A percentile compares a stretch with the other conserved stretches of the same genome.
These are phyloP conservation scores for Afroboletus lepidellus DNA, from an alignment of 1,284 basidiomycete species.

Conservation along the genomic window DNA sequence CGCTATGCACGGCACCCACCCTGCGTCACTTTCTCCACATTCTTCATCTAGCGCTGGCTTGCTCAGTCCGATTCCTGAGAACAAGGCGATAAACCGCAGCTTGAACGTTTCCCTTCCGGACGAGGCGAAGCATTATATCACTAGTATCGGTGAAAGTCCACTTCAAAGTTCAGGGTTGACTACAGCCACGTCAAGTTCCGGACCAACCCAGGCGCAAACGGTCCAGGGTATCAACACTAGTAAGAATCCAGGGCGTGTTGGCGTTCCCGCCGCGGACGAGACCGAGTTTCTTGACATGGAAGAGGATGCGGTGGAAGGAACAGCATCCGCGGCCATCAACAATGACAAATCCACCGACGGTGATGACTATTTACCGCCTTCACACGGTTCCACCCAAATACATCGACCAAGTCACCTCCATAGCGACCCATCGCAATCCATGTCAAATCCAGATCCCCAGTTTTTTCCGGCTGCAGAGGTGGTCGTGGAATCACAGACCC, in stretches of 20 bases:
- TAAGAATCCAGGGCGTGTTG: conserved; percentile 3
- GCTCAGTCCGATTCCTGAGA: conserved; percentile 31
- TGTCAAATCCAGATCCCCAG: conserved; percentile 8
- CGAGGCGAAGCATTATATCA: conserved; percentile 69
- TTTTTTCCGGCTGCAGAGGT: conserved; percentile 7
- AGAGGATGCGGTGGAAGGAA: conserved; percentile 36
- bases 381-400: conserved; percentile 24
- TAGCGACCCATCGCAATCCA: conserved; percentile 8
- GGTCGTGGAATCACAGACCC: conserved; percentile 15
- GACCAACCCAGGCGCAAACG: background rate
- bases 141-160: conserved; percentile 63
- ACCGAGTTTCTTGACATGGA: conserved; percentile 59
- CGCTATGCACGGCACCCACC: conserved; percentile 7
- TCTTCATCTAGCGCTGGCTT: conserved; percentile 27
- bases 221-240: background rate
- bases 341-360: conserved; percentile 31
- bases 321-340: conserved; percentile 17
- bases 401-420: conserved; percentile 14
- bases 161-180: conserved; percentile 44
- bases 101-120: conserved; percentile 70
- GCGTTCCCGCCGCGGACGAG: conserved; percentile 16
- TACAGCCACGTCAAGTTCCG: background rate
- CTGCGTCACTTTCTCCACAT: conserved; percentile 21
- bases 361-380: conserved; percentile 46
- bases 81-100: conserved; percentile 42